phyloP scores from a whole-genome alignment of 2,329 filamentous ascomycete genomes.

The Cryphonectria carpinicola region DNA sequence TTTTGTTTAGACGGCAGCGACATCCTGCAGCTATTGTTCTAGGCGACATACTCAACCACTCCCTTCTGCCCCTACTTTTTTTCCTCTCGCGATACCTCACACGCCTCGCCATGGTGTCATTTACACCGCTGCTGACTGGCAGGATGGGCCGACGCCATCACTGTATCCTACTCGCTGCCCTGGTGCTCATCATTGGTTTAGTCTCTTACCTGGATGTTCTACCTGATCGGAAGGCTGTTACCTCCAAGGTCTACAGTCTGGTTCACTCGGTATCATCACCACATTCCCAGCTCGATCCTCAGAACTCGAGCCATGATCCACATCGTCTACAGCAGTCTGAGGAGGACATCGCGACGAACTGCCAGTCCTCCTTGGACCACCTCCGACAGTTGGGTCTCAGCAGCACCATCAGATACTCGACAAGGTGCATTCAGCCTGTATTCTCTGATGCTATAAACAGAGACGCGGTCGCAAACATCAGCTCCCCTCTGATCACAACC shows the following conservation, averaged over 20 bases:
- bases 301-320: background rate
- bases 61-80: background rate
- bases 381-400: constrained; percentile 16
- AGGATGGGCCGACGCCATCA: background rate
- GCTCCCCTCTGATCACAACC: constrained; percentile 3
- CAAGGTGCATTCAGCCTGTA: constrained; percentile 22
- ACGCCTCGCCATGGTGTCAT: background rate
- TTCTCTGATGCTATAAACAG: constrained; percentile 5
- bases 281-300: background rate
- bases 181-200: background rate
- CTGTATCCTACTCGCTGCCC: background rate
- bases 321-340: background rate
- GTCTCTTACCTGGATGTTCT: background rate
- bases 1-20: background rate
- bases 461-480: constrained; percentile 16
- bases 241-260: background rate
- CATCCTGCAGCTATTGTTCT: background rate
- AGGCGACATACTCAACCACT: background rate
- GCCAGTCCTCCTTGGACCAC: constrained; percentile 6
- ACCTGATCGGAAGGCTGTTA: background rate
- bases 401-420: constrained; percentile 21
- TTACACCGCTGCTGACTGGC: background rate
- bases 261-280: background rate
- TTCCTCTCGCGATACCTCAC: background rate
- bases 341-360: background rate